Base-by-base conservation (phyloP, 768 basidiomycete species). In the Fistulinella prunicolor region DNA sequence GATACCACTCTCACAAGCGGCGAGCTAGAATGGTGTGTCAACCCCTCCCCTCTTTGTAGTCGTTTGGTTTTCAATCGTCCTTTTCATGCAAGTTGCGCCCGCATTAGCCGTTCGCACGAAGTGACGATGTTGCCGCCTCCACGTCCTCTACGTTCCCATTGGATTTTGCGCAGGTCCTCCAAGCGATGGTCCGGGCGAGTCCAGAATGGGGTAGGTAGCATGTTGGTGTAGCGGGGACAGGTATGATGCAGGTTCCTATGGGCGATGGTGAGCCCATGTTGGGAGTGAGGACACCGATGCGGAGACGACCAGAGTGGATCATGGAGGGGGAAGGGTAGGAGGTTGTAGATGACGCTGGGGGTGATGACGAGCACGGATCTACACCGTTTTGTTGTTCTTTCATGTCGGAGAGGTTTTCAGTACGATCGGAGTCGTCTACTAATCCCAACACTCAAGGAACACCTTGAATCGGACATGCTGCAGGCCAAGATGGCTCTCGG, bases 81-180 rank as follows among this genome's bases (percentile, higher is more conserved):
- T 26, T 34, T 24, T 50, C n/a, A 21, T 32, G 6, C n/a, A n/a
- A n/a, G n/a, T 35, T 6, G 13, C 9, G 13, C 9, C 4, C 13
- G 7, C 12, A 12, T 22, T 28, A 80, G 79, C 30, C 75, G 74
- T 39, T 83, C 85, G 14, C 86, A 88, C 44, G 78, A 81, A 52
- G 81, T 83, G 14, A 64, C 81, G 1, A 60, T 66, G 19, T 74
- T 87, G 6, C 70, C 77, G 1, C 73, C 82, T 4, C 87, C 89
- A 1, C n/a, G 86, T 86, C 85, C 0, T 64, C 79, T 0, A 57
- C 69, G 12, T 89, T 92, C 59, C 67, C 71, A 0, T 73, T 91
- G 1, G 89, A 92, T 44, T 92, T 92, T 60, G 74, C 78, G 10
- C 89, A 92, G 59, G 77, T 92, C 4, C 62, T 91, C 41, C 89